These are phyloP conservation scores for Cardamine occulta DNA, from an alignment of 345 rosid species.

Conservation along the genomic window DNA sequence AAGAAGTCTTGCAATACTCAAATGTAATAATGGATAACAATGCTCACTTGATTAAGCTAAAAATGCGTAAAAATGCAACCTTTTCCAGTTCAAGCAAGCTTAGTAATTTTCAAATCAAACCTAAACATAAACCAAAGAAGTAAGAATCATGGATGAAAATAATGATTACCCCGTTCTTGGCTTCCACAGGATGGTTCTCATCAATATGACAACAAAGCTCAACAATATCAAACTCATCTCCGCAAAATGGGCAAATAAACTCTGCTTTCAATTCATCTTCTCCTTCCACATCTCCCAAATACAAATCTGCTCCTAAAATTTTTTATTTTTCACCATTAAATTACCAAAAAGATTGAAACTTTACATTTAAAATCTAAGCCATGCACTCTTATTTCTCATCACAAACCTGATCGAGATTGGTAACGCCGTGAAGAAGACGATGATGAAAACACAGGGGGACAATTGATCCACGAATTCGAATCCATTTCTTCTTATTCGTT, in stretches of 20 bases:
- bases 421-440: slow-evolving; percentile 34
- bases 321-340: neutral
- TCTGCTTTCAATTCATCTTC: slow-evolving; percentile 73
- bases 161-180: slow-evolving; percentile 79
- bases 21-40: no score
- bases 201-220: slow-evolving; percentile 94
- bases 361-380: neutral
- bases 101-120: neutral
- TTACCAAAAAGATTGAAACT: neutral
- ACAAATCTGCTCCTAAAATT: slow-evolving; percentile 50
- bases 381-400: neutral
- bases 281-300: slow-evolving; percentile 60
- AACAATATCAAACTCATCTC: slow-evolving; percentile 80
- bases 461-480: slow-evolving; percentile 31
- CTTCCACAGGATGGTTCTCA: slow-evolving; percentile 80
- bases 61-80: no score
- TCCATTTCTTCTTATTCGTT: slow-evolving; percentile 20
- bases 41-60: no score
- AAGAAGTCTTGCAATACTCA: neutral
- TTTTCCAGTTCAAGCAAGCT: neutral
- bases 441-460: slow-evolving; percentile 28
- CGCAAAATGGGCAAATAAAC: slow-evolving; percentile 85
- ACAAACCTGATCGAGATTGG: slow-evolving; percentile 38
- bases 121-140: neutral
- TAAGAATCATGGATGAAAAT: neutral